These are phyloP conservation scores for Cardamine resedifolia DNA, from an alignment of 345 rosid species.

Conservation along the genomic window DNA sequence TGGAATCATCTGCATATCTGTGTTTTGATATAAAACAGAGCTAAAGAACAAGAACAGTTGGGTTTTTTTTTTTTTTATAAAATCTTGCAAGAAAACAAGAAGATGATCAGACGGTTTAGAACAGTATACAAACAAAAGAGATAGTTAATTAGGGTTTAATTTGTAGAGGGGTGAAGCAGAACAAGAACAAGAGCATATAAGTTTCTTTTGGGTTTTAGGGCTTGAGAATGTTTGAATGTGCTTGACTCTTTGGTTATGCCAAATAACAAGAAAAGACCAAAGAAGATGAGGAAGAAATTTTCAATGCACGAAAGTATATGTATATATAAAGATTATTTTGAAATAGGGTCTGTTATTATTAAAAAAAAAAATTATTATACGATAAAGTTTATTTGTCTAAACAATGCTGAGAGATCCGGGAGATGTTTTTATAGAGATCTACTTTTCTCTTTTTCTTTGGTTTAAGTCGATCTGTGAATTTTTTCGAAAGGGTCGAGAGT, in stretches of 20 bases:
- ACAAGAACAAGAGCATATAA: conserved; percentile 47
- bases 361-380: neutral
- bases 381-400: conserved; percentile 27
- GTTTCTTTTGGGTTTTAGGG: conserved; percentile 43
- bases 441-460: conserved; percentile 29
- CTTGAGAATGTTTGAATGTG: conserved; percentile 52
- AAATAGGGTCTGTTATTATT: conserved; percentile 13
- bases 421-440: conserved; percentile 52
- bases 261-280: conserved; percentile 64
- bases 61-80: conserved; percentile 32
- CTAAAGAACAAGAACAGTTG: conserved; percentile 36
- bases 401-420: conserved; percentile 40
- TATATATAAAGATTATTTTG: conserved; percentile 28
- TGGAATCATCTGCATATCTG: conserved; percentile 60
- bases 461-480: conserved; percentile 2
- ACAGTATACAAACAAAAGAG: conserved; percentile 46
- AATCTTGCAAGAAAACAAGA: conserved; percentile 42
- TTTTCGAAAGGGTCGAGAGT: conserved; percentile 24
- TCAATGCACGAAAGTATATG: conserved; percentile 32
- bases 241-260: conserved; percentile 52
- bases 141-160: conserved; percentile 41
- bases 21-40: conserved; percentile 29
- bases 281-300: conserved; percentile 45
- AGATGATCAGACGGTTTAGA: conserved; percentile 42
- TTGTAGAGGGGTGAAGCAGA: conserved; percentile 32